Percentiles rank a stretch among this genome's conserved stretches.
phyloP scores from a whole-genome alignment of 164 flowering plant species.

The Chimonanthus salicifolius region DNA sequence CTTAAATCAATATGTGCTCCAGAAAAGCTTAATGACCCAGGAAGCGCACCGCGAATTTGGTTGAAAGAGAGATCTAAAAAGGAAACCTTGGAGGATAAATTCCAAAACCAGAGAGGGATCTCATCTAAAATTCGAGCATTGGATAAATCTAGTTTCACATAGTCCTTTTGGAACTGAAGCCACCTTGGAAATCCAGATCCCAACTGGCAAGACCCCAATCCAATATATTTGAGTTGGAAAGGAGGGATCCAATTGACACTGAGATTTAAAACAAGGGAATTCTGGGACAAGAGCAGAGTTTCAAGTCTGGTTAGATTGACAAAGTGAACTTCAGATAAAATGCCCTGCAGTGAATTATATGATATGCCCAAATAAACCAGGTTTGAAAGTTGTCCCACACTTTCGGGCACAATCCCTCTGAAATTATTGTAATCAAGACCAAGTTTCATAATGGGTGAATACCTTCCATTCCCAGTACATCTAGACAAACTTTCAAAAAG shows the following conservation, averaged over 20 bases:
- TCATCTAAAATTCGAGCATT: not conserved
- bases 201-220: not conserved
- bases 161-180: not conserved
- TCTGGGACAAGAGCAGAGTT: not conserved
- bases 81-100: not conserved
- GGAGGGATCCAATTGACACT: not conserved
- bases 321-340: not conserved
- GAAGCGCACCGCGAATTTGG: not conserved
- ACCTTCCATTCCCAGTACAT: not conserved
- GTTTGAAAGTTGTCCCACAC: not conserved
- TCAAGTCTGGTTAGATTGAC: not conserved
- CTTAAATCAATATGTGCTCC: not conserved
- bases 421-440: constrained; percentile 6
- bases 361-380: not conserved
- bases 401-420: constrained; percentile 14
- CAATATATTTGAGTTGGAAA: not conserved
- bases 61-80: not conserved
- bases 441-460: constrained; percentile 3
- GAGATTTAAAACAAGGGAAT: not conserved
- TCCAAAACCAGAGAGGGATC: not conserved
- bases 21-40: not conserved
- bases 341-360: not conserved
- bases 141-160: not conserved
- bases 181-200: not conserved
- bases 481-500: not conserved